Evolutionary conservation across 2,329 filamentous ascomycete genomes (phyloP).

Genomic region (Microdochium bolleyi): DNA sequence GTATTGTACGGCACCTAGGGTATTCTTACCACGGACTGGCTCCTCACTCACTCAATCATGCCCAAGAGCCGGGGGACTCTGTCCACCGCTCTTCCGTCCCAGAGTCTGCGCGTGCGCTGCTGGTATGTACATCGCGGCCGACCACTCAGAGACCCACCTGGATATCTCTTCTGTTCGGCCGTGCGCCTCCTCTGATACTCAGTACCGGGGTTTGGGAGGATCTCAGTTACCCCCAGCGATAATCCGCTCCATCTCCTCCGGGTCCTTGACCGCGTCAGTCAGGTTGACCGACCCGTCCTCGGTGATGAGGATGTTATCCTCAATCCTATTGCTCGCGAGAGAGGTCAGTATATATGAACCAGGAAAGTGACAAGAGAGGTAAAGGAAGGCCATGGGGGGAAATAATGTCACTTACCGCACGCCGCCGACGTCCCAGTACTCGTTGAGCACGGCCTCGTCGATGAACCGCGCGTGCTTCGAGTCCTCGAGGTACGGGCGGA

Average conservation of each 20-base stretch:
- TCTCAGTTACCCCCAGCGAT: slow-evolving; percentile 20
- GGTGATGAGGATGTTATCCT: slow-evolving; percentile 69
- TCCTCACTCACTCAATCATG: no score
- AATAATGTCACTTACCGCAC: slow-evolving; percentile 42
- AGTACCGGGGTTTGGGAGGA: no score
- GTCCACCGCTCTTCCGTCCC: no score
- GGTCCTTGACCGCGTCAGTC: slow-evolving; percentile 63
- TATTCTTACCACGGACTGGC: no score
- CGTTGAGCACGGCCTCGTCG: slow-evolving; percentile 61
- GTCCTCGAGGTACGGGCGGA: slow-evolving; percentile 69
- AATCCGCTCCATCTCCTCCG: slow-evolving; percentile 51
- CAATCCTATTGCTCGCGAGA: slow-evolving; percentile 31
- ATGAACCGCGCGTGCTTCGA: slow-evolving; percentile 70
- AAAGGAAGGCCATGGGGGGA: not conserved
- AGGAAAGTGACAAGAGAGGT: slow-evolving; percentile 6
- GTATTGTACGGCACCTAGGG: no score
- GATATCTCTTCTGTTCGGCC: no score
- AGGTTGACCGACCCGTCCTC: slow-evolving; percentile 62
- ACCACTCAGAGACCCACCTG: no score
- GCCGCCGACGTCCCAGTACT: slow-evolving; percentile 77
- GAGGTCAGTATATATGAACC: slow-evolving; percentile 4
- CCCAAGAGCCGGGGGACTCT: no score
- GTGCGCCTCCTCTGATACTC: no score
- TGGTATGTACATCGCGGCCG: no score
- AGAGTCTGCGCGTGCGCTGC: no score